phyloP scores from a whole-genome alignment of 148 eudicot species.

The Amaranthus cruentus region DNA sequence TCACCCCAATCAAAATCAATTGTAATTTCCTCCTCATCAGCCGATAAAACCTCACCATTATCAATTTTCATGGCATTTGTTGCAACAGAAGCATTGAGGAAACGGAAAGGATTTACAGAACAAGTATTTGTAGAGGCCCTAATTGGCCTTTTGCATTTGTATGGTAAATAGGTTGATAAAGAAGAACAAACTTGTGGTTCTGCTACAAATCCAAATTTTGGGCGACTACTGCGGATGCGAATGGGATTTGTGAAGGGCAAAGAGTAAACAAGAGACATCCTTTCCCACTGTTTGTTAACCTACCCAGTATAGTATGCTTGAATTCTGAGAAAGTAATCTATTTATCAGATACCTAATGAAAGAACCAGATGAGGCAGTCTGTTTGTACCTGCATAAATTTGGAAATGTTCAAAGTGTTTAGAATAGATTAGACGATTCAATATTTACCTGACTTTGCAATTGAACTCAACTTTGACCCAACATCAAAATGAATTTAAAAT shows the following conservation, averaged over 20 bases:
- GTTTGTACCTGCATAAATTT: neutral
- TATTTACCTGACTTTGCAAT: no score
- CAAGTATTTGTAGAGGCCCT: neutral
- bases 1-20: constrained; percentile 30
- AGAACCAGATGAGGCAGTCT: neutral
- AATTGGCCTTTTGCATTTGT: neutral
- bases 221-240: neutral
- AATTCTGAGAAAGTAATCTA: no score
- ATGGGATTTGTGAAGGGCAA: constrained; percentile 23
- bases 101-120: constrained; percentile 3
- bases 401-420: neutral
- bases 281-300: neutral
- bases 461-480: no score
- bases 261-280: constrained; percentile 28
- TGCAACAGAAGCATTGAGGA: neutral
- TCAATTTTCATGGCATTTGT: constrained; percentile 17
- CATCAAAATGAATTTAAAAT: no score
- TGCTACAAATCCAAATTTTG: neutral
- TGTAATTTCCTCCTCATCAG: constrained; percentile 24
- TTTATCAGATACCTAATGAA: neutral
- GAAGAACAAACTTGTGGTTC: neutral
- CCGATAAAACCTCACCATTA: constrained; percentile 9
- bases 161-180: neutral
- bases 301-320: no score
- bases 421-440: no score